Base-by-base conservation (phyloP, 257 asterid species). In the Nicotiana undulata region DNA sequence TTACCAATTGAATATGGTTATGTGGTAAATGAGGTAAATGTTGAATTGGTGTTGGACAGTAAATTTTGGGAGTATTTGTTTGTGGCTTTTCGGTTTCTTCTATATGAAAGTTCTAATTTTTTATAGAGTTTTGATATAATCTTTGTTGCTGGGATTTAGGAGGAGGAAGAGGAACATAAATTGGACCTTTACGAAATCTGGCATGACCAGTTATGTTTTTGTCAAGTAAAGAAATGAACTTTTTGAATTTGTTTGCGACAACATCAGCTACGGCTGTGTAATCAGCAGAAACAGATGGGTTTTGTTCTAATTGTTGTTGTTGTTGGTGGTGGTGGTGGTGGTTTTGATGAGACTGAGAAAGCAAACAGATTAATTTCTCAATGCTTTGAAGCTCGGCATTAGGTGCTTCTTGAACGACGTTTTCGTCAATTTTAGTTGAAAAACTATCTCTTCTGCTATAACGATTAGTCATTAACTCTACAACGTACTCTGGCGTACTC, bases 131-230 rank as follows among this genome's bases (percentile, higher is more conserved):
- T 5, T 28, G 15, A 44, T 8, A 7, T 59, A 28, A 20, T 3
- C 5, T 58, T 26, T 13, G 37, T 58, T 37, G 77, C 11, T 37
- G 79, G 2, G 7, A 51, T 32, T 79, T 79, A 1, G 29, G 72
- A 1, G 55, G 74, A 0, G 78, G 89, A 0, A 51, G 86, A 34
- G 81, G 85, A 0, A 81, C 81, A 6, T 89, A 3, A 37, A 92
- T 83, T 58, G 97, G 98, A n/a, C 98, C 97, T 26, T 93, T 91
- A 8, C 98, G 93, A 83, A 94, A 94, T 16, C 98, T 94, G 63
- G 98, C 98, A 83, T 93, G 98, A 13, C 98, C 98, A 83, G 97
- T 90, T 53, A 96, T 80, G 9, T 84, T 85, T 60, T 93, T 91
- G 86, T 93, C 99, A 16, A 93, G 86, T 3, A 95, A 58, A 3